Evolutionary conservation across 2,329 filamentous ascomycete genomes (phyloP).

Genomic region (Paraphoma chrysanthemicola): DNA sequence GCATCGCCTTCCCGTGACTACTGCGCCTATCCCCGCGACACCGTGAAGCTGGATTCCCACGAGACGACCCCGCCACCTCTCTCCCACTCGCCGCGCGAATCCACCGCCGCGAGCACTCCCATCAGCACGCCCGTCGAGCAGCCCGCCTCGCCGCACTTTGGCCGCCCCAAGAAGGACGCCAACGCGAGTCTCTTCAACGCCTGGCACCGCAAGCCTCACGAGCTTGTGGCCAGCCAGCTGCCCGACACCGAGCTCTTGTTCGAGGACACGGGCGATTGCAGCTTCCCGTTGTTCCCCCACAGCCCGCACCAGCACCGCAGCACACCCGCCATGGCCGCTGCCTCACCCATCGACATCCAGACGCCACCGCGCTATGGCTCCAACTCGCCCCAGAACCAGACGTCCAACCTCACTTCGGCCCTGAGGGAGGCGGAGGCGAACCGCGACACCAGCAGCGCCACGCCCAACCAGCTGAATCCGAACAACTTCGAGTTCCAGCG

Average conservation of each 20-base stretch:
- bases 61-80: constrained; percentile 58
- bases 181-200: constrained; percentile 45
- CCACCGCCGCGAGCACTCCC: constrained; percentile 60
- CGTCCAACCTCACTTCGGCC: constrained; percentile 68
- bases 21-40: constrained; percentile 11
- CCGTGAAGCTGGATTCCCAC: constrained; percentile 63
- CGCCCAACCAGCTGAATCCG: constrained; percentile 53
- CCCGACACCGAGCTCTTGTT: constrained; percentile 48
- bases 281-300: constrained; percentile 48
- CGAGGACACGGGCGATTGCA: constrained; percentile 51
- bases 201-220: constrained; percentile 54
- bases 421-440: constrained; percentile 58
- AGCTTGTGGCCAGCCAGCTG: constrained; percentile 39
- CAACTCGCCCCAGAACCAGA: constrained; percentile 66
- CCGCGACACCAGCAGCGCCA: constrained; percentile 30
- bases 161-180: constrained; percentile 51
- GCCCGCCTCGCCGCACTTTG: constrained; percentile 51
- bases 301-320: constrained; percentile 27
- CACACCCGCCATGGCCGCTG: constrained; percentile 55
- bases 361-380: constrained; percentile 61
- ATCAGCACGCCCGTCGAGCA: constrained; percentile 50
- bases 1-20: constrained; percentile 13
- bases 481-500: constrained; percentile 40
- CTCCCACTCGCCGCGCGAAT: constrained; percentile 60
- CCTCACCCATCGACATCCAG: constrained; percentile 67